Conservation (phyloP, 805 yeast genomes). For the Jamesozyma piceae region DNA sequence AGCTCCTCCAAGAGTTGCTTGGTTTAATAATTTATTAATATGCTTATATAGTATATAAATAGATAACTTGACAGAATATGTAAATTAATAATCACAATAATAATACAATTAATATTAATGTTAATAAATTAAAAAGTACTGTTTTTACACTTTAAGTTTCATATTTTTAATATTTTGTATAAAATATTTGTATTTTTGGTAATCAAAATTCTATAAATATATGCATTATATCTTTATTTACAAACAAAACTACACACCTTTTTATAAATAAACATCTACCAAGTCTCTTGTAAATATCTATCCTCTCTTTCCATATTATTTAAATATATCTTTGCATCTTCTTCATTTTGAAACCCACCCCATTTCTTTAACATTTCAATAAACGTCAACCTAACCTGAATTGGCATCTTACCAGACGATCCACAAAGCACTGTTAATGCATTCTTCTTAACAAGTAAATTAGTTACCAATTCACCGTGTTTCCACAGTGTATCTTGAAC, state of each 20-base stretch:
- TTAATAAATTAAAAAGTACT: not conserved
- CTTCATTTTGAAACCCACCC: slow-evolving; percentile 32
- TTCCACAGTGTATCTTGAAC: slow-evolving; percentile 68
- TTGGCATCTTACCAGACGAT: slow-evolving; percentile 89
- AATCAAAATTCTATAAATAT: too few relatives aligned
- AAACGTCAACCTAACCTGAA: slow-evolving; percentile 73
- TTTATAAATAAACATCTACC: slow-evolving; percentile 47
- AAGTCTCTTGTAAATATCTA: slow-evolving; percentile 79
- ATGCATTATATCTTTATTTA: not conserved
- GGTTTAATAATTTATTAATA: not conserved
- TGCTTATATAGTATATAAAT: not conserved
- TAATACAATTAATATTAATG: too few relatives aligned
- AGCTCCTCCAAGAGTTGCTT: too few relatives aligned
- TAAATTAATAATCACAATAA: not conserved
- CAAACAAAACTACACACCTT: not conserved
- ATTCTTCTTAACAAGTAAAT: slow-evolving; percentile 42
- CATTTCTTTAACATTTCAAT: slow-evolving; percentile 47
- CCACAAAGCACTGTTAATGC: slow-evolving; percentile 82
- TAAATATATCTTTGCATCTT: slow-evolving; percentile 43
- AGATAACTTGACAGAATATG: too few relatives aligned
- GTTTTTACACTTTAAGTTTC: too few relatives aligned
- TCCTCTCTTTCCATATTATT: slow-evolving; percentile 51
- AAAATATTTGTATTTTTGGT: too few relatives aligned
- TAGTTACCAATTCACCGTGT: slow-evolving; percentile 40
- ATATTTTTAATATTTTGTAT: too few relatives aligned